These are phyloP conservation scores for Musa itinerans DNA, from an alignment of 176 grass and related monocot species.

Conservation along the genomic window DNA sequence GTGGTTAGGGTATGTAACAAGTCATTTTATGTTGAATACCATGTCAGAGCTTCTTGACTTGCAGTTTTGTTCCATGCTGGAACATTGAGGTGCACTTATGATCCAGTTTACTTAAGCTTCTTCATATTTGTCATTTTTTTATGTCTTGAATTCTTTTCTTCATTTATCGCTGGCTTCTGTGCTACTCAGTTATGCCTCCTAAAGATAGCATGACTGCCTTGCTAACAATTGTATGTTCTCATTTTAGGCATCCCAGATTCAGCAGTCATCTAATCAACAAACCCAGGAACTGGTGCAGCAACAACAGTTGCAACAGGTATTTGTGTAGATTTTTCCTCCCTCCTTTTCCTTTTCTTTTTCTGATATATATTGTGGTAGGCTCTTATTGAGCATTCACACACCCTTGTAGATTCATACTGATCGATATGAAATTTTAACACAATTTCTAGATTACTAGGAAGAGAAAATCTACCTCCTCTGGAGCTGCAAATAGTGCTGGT, in stretches of 20 bases:
- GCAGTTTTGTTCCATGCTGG: too few relatives aligned
- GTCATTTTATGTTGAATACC: too few relatives aligned
- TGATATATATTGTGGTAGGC: background rate
- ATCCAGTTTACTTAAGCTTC: background rate
- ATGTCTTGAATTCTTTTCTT: background rate
- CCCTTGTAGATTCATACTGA: background rate
- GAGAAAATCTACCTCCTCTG: slow-evolving; percentile 83
- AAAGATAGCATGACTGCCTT: background rate
- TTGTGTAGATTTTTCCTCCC: background rate
- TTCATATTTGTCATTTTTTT: background rate
- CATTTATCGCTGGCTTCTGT: too few relatives aligned
- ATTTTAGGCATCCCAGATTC: slow-evolving; percentile 71
- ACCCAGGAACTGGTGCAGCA: slow-evolving; percentile 57
- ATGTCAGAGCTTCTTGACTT: too few relatives aligned
- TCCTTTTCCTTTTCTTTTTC: background rate
- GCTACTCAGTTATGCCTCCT: too few relatives aligned
- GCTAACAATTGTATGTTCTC: slow-evolving; percentile 25
- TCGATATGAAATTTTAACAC: slow-evolving; percentile 17
- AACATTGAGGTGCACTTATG: background rate
- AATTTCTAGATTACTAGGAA: slow-evolving; percentile 58
- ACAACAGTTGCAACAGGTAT: slow-evolving; percentile 55
- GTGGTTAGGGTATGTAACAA: too few relatives aligned
- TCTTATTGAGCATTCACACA: background rate
- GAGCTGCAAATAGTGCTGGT: slow-evolving; percentile 78
- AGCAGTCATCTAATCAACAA: slow-evolving; percentile 61